phyloP scores from a whole-genome alignment of 2,329 filamentous ascomycete genomes.

The Falciphora oryzae region DNA sequence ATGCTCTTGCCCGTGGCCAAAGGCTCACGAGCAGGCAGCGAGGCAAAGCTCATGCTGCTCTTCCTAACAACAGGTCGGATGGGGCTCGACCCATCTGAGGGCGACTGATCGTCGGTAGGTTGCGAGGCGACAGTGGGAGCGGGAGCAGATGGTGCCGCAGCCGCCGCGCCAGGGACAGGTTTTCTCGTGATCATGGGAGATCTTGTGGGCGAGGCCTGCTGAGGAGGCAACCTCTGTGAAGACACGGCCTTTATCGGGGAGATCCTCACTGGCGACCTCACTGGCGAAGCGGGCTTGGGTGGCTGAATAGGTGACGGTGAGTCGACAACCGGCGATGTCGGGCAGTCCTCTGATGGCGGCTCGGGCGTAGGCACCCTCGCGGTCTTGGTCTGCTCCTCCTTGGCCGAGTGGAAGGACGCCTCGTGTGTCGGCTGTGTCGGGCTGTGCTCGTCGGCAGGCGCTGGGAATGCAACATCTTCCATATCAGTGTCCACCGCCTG shows the following conservation, averaged over 20 bases:
- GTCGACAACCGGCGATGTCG: conserved; percentile 13
- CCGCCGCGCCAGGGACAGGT: conserved; percentile 12
- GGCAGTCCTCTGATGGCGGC: conserved; percentile 5
- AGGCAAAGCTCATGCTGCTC: conserved; percentile 91
- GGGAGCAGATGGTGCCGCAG: not conserved
- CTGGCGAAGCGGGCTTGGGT: conserved; percentile 7
- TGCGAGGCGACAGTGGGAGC: conserved; percentile 21
- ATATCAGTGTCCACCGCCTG: conserved; percentile 16
- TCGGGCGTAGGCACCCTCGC: conserved; percentile 12
- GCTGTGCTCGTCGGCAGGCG: conserved; percentile 17
- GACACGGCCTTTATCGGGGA: not conserved
- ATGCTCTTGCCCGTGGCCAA: conserved; percentile 79
- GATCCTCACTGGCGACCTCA: not conserved
- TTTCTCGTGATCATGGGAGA: conserved; percentile 8
- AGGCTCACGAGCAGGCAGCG: conserved; percentile 85
- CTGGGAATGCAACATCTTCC: conserved; percentile 10
- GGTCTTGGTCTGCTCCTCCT: conserved; percentile 36
- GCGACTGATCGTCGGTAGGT: conserved; percentile 36
- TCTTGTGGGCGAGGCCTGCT: conserved; percentile 13
- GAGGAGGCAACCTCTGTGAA: conserved; percentile 7
- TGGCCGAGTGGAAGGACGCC: conserved; percentile 36
- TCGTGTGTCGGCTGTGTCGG: conserved; percentile 27
- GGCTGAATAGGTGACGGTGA: conserved; percentile 17
- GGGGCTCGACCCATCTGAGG: conserved; percentile 67
- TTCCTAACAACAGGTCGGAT: conserved; percentile 76